Evolutionary conservation across 768 basidiomycete genomes (phyloP).

Genomic region (Fistulinella prunicolor): DNA sequence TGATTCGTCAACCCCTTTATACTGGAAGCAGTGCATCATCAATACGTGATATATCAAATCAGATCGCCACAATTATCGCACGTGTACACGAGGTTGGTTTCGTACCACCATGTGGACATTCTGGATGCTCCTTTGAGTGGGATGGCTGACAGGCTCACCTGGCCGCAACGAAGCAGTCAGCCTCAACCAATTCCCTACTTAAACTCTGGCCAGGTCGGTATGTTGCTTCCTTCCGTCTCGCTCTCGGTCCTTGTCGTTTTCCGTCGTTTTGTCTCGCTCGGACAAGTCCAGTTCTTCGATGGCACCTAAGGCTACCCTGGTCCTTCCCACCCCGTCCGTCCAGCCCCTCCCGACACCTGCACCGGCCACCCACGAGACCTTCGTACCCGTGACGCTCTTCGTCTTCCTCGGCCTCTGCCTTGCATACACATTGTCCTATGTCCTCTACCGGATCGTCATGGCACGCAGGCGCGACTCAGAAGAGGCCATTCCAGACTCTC

Average conservation of each 20-base stretch:
- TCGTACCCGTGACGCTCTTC: conserved; percentile 13
- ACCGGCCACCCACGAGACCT: no score
- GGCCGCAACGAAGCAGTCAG: conserved; percentile 14
- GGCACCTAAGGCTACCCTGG: conserved; percentile 27
- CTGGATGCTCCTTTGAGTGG: no score
- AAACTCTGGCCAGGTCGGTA: not conserved
- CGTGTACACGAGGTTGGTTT: no score
- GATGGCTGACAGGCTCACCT: no score
- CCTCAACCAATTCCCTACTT: conserved; percentile 14
- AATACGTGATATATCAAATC: no score
- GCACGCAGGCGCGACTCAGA: conserved; percentile 11
- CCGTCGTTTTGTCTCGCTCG: not conserved
- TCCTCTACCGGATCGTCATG: conserved; percentile 27
- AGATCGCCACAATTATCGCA: no score
- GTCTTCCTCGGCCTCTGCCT: conserved; percentile 28
- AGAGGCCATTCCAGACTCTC: conserved; percentile 15
- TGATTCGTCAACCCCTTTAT: not conserved
- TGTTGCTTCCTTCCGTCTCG: conserved; percentile 13
- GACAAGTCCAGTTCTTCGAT: no score
- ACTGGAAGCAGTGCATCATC: no score
- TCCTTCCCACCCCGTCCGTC: no score
- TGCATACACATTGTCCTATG: conserved; percentile 23
- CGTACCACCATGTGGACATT: no score
- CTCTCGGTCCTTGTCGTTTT: conserved; percentile 10
- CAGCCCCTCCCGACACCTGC: no score